Conservation (phyloP, 1,284 basidiomycete species). For the Sanghuangporus sanghuang region DNA sequence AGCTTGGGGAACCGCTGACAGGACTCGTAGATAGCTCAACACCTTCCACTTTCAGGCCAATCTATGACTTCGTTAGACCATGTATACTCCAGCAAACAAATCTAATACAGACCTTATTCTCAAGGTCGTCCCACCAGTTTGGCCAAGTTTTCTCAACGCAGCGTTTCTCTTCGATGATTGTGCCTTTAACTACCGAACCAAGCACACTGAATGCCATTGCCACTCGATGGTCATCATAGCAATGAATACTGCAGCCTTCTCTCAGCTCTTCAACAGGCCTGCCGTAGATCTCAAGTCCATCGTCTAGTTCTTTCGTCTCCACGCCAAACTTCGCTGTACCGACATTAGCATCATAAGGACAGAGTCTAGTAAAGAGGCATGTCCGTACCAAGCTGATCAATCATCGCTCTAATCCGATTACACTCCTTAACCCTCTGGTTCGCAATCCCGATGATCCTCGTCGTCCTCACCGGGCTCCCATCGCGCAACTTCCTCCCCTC, state of each 20-base stretch:
- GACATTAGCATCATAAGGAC: slow-evolving; percentile 6
- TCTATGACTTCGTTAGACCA: slow-evolving; percentile 41
- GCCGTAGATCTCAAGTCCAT: slow-evolving; percentile 90
- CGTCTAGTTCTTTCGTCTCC: slow-evolving; percentile 86
- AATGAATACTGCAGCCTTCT: slow-evolving; percentile 76
- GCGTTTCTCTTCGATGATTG: slow-evolving; percentile 90
- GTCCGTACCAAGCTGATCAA: slow-evolving; percentile 81
- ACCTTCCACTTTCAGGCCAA: slow-evolving; percentile 86
- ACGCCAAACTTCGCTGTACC: slow-evolving; percentile 88
- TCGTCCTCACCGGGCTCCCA: slow-evolving; percentile 39
- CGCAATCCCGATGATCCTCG: slow-evolving; percentile 91
- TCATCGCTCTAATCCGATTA: slow-evolving; percentile 95
- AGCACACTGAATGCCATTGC: slow-evolving; percentile 98
- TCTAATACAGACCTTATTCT: slow-evolving; percentile 68
- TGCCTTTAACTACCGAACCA: slow-evolving; percentile 67
- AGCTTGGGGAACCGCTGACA: slow-evolving; percentile 26
- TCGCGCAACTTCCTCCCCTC: slow-evolving; percentile 30
- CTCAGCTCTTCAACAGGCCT: slow-evolving; percentile 60
- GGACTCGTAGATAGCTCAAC: slow-evolving; percentile 58
- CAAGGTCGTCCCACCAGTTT: slow-evolving; percentile 98
- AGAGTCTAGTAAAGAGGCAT: not conserved
- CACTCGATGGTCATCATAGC: slow-evolving; percentile 98
- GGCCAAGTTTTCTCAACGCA: slow-evolving; percentile 99
- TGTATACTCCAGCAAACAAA: not conserved
- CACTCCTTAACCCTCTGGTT: slow-evolving; percentile 99